Evolutionary conservation across 441 rosid genomes (phyloP), one percentile per base, ranked within the genome.

Genomic region (Kokia cookei): DNA sequence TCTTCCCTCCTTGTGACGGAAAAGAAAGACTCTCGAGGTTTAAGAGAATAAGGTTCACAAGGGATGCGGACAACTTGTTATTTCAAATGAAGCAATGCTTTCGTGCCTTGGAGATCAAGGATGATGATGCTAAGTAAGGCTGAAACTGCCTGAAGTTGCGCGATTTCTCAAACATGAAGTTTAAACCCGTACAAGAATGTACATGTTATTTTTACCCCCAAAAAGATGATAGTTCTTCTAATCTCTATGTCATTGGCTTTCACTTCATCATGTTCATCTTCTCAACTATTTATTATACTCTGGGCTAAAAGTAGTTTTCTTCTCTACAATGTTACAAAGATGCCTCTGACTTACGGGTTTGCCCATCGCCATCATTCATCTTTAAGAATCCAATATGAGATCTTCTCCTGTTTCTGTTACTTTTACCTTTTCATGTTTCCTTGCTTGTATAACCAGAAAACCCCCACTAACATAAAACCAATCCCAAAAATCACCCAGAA

Each of bases 401-500:
- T 76, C 89, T 86, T 85, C 92, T 90, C 81, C 84, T 90, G 85
- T 67, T 89, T 84, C 90, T 87, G 50, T 84, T 73, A 75, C 84
- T 81, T 84, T 90, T 92, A 70, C 86, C 90, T 82, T 84, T 88
- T 11, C 55, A 17, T 58, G 72, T 17, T 77, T 87, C 92, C 87
- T 87, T 96, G 37, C 80, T 73, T 74, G 73, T 88, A 75, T 83
- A 86, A 47, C 91, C 87, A 0, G 88, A 85, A 82, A 88, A 90
- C 77, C 89, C 82, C 85, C 69, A 92, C 91, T n/a, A 79, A 80
- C 73, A 90, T 55, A 82, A 93, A 92, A 60, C 91, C 97, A 55
- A 91, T 69, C 8, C 94, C 94, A 24, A 93, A 92, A 12, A 90
- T 60, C 65, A 84, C 82, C 98, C 99, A 93, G 42, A 91, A 65